Conservation (phyloP, 1,139 yeast genomes). For the Pichia sp. region DNA sequence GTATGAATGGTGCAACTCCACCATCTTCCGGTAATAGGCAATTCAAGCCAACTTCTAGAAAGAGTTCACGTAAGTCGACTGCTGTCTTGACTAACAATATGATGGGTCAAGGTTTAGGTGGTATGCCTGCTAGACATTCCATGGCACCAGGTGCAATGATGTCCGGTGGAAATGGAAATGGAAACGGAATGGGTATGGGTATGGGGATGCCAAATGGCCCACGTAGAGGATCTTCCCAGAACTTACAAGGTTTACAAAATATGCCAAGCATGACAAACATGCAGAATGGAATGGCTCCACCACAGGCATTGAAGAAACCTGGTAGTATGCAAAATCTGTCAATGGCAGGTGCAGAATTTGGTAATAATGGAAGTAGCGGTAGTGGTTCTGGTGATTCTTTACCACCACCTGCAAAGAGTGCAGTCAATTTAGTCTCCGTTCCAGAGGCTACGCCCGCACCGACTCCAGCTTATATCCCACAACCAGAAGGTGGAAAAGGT, state of each 20-base stretch:
- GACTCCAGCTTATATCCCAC: constrained; percentile 21
- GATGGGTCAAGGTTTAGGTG: constrained; percentile 10
- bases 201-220: constrained; percentile 5
- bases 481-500: constrained; percentile 10
- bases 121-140: constrained; percentile 12
- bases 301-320: constrained; percentile 3
- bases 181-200: not conserved
- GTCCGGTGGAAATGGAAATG: not conserved
- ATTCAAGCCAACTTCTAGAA: constrained; percentile 28
- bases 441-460: constrained; percentile 29
- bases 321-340: not conserved
- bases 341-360: no score
- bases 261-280: not conserved
- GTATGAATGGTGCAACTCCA: constrained; percentile 2
- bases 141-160: constrained; percentile 15
- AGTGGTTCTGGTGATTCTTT: constrained; percentile 10
- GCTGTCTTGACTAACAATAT: constrained; percentile 17
- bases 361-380: constrained; percentile 2
- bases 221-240: constrained; percentile 3
- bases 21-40: constrained; percentile 13
- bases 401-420: constrained; percentile 4
- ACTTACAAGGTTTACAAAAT: not conserved
- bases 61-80: constrained; percentile 26
- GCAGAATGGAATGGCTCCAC: constrained; percentile 6
- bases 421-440: constrained; percentile 21